Percentiles rank a stretch among this genome's conserved stretches.
phyloP scores from a whole-genome alignment of 352 stramenopile species.

The Phytopythium helicoides region DNA sequence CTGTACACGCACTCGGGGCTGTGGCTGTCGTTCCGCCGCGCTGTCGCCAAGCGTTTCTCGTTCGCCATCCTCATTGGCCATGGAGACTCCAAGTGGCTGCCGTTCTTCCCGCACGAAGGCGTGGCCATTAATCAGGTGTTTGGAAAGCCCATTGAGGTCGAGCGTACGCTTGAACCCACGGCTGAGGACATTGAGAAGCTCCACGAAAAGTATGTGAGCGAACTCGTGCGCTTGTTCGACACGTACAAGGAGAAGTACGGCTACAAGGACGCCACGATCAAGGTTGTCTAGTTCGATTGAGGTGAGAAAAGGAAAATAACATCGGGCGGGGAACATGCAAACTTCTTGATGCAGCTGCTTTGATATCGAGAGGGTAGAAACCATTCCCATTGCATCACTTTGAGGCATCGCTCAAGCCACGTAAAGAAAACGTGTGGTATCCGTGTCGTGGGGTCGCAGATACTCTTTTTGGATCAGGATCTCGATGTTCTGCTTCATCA shows the following conservation, averaged over 20 bases:
- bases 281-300: constrained; percentile 56
- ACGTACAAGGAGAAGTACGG: constrained; percentile 84
- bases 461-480: constrained; percentile 88
- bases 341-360: background rate
- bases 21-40: constrained; percentile 66
- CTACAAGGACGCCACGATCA: constrained; percentile 51
- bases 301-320: constrained; percentile 1
- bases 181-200: constrained; percentile 65
- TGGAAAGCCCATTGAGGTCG: constrained; percentile 63
- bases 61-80: constrained; percentile 62
- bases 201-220: constrained; percentile 58
- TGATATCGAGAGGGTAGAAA: background rate
- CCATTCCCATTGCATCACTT: background rate
- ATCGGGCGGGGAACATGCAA: background rate
- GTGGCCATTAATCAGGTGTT: constrained; percentile 71
- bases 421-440: constrained; percentile 62
- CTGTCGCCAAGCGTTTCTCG: constrained; percentile 64
- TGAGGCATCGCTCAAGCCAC: constrained; percentile 38
- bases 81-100: constrained; percentile 53
- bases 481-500: constrained; percentile 79
- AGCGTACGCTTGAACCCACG: constrained; percentile 56
- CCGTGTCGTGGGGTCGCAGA: constrained; percentile 58
- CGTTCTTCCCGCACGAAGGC: constrained; percentile 52
- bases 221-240: constrained; percentile 77
- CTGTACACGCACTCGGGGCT: constrained; percentile 76